Base-by-base conservation (phyloP, 371 early-diverging fungal genomes). In the Syncephalastrum contaminatum region DNA sequence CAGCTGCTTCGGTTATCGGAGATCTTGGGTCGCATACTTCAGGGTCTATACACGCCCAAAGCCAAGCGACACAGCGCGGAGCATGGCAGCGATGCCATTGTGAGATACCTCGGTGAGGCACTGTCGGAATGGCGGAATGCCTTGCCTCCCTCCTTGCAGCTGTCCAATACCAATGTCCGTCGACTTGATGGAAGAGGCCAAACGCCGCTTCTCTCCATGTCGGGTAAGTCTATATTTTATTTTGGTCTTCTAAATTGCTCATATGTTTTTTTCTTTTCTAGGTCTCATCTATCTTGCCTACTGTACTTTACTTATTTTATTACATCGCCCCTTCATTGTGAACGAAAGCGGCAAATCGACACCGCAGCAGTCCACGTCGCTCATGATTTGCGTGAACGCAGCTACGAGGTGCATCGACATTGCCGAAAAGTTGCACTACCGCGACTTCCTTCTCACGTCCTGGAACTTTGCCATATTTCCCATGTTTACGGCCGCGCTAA, bases 321-420 rank as follows among this genome's bases (percentile, higher is more conserved):
- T 84, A 10, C 85, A 84, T 55, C 65, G 85, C 19, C 83, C 85
- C 0, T 82, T 74, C 54, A 84, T 84, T 56, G 75, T 74, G 45
- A 69, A 69, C 3, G 50, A 52, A 25, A 58, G 58, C 0, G 60
- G 60, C 2, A 54, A 62, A 30, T 67, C 63, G 4, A 70, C 70
- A 0, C 30, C 59, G 5, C 61, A 68, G 14, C 62, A 70, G 10
- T 66, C 73, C 53, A 62, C 82, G 40, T 79, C 79, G 0, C 58
- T 84, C 8, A 77, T 69, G 16, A 86, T 84, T 15, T 86, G 86
- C 51, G 83, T 82, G 0, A 73, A 72, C 45, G 84, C 86, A 4
- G 86, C 86, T 6, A 83, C 69, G 20, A 61, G 67, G 8, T 70
- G 70, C 36, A 66, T 74, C 0, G 73, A 70, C 27, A 62, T 77